These are phyloP conservation scores for Triangularia verruculosa DNA, from an alignment of 2,329 filamentous ascomycete genomes.

Conservation along the genomic window DNA sequence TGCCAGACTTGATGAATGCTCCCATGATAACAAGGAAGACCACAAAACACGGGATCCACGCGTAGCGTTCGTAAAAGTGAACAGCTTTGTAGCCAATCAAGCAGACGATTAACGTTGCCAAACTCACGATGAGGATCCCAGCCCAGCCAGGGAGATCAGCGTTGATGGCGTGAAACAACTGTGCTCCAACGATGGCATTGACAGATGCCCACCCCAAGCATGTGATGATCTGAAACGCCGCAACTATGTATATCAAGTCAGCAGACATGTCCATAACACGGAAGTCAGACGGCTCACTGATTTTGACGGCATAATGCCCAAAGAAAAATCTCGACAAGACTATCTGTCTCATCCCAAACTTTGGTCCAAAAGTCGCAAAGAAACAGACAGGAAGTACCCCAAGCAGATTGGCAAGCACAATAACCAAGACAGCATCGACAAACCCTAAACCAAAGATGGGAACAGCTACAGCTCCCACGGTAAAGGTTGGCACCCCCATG, in stretches of 20 bases:
- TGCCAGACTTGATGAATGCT: constrained; percentile 63
- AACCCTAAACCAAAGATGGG: constrained; percentile 69
- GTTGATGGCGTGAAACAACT: constrained; percentile 74
- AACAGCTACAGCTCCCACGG: constrained; percentile 69
- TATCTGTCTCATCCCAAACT: constrained; percentile 75
- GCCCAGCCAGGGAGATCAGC: constrained; percentile 65
- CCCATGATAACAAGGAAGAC: constrained; percentile 71
- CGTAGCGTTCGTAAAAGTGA: constrained; percentile 73
- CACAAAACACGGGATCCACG: constrained; percentile 69
- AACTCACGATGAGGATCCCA: constrained; percentile 70
- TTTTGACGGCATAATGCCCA: constrained; percentile 66
- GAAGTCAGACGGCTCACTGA: constrained; percentile 47
- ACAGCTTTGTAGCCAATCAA: constrained; percentile 74
- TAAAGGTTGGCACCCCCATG: constrained; percentile 74
- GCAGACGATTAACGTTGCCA: constrained; percentile 66
- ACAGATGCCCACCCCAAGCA: constrained; percentile 74
- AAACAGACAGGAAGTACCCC: constrained; percentile 71
- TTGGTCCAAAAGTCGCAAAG: constrained; percentile 73
- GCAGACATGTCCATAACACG: neutral
- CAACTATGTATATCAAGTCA: constrained; percentile 48
- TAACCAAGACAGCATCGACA: constrained; percentile 67
- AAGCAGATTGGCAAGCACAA: constrained; percentile 73
- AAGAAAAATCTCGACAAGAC: constrained; percentile 76
- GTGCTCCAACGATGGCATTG: constrained; percentile 76
- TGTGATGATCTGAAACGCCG: constrained; percentile 66